Evolutionary conservation across 495 filamentous ascomycete species (phyloP), one percentile per base, ranked within the genome.

Genomic region (Immersiella caudata): DNA sequence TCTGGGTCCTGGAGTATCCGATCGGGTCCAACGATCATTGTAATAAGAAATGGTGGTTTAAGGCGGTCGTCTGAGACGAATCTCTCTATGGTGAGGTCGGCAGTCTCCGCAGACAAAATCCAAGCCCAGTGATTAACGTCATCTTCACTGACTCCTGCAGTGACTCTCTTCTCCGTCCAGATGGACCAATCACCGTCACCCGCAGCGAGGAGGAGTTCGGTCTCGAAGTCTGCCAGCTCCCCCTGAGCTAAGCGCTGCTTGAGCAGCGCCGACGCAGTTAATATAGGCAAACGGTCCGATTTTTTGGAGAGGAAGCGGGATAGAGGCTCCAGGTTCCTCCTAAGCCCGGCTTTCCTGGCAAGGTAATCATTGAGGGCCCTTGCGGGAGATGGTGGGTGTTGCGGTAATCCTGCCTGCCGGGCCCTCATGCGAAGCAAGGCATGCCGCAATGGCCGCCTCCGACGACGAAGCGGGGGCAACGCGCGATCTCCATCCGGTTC

Each of bases 1-100:
- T 69, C 55, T 2, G 65, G 61, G 12, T 79, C 68, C 9, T 64
- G 67, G 27, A 81, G 70, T 5, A 26, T 69, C 63, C 74, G 74
- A 20, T 79, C 72, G 24, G 65, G 72, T 27, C 74, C 74, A 14
- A 79, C 36, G 11, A 83, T 65, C 22, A 80, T 25, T 3, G 64
- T 57, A n/a, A 79, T 52, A 4, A 83, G 57, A 50, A 82, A 83
- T 4, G 75, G 61, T 16, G 81, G 81, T 49, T 75, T 82, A n/a
- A 67, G 72, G 16, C 40, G 62, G 22, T 73, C 67, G 60, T 74
- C 74, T 7, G 69, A 70, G 57, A 78, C 35, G 33, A 82, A 74
- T 12, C 80, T 74, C 52, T 75, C 62, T 22, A 80, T 62, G 26
- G 74, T 73, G 51, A 51, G 49, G 56, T 82, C 80, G 25, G 73